phyloP scores from a whole-genome alignment of 176 grass and related monocot genomes.

The Oryza longistaminata region DNA sequence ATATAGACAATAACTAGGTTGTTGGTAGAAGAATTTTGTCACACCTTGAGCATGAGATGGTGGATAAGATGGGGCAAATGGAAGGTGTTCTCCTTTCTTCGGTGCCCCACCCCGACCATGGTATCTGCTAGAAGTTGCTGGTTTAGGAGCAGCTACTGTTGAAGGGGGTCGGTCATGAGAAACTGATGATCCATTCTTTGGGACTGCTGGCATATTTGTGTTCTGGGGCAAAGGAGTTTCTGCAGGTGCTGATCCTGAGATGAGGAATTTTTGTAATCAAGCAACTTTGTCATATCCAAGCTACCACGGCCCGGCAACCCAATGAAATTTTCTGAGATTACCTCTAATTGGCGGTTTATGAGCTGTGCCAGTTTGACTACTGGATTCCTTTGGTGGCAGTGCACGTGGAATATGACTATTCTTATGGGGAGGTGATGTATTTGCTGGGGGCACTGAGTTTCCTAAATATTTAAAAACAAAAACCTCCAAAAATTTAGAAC shows the following conservation, averaged over 20 bases:
- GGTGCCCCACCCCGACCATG: constrained; percentile 27
- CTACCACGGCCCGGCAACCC: background rate
- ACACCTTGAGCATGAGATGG: constrained; percentile 60
- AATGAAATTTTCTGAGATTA: constrained; percentile 31
- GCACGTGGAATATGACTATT: constrained; percentile 40
- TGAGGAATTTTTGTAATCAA: constrained; percentile 27
- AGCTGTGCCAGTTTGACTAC: constrained; percentile 28
- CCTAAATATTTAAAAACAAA: constrained; percentile 48
- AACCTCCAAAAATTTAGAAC: background rate
- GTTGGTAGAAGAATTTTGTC: constrained; percentile 4
- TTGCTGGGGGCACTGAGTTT: constrained; percentile 46
- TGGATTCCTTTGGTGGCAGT: constrained; percentile 54
- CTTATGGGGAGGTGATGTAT: constrained; percentile 37
- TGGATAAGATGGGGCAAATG: constrained; percentile 48
- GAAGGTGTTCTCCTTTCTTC: constrained; percentile 35
- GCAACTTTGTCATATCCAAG: constrained; percentile 18
- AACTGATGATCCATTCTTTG: constrained; percentile 52
- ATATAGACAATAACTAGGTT: constrained; percentile 3
- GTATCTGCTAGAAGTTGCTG: constrained; percentile 46
- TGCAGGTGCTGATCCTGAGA: constrained; percentile 61
- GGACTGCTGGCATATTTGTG: constrained; percentile 50
- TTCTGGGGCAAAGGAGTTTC: constrained; percentile 62
- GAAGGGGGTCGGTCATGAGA: constrained; percentile 44
- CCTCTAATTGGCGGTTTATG: constrained; percentile 57
- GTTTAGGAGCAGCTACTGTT: constrained; percentile 43